Base-by-base conservation (phyloP, 768 basidiomycete genomes). In the Obba rivulosa region DNA sequence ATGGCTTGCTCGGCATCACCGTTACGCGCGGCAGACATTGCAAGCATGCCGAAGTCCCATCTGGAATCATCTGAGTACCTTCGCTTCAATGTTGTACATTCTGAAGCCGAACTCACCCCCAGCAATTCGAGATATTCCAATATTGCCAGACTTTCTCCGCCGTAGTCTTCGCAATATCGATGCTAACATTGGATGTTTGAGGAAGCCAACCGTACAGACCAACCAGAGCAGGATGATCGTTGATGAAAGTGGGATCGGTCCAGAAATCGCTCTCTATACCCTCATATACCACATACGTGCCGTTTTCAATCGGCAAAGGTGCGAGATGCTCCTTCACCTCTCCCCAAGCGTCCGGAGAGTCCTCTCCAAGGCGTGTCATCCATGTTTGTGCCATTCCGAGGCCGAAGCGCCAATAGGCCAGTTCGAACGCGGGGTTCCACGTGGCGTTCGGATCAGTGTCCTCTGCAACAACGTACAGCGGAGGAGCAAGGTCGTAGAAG, bases 31-130 rank as follows among this genome's bases (percentile, higher is more conserved):
- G 80, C 79, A 2, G 76, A 77, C 77, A 82, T 80, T 0, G 79
- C 79, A 2, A 81, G 71, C 74, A 80, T 76, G 0, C 78, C 77
- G 53, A 80, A 81, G 57, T 81, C 80, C 80, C 79, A 82, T 31
- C 78, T 78, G 50, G 34, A 42, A 3, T 10, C n/a, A 38, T 14
- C 36, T 35, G 21, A 38, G 35, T n/a, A n/a, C n/a, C n/a, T n/a
- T 31, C 24, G 22, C 17, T 17, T 49, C 39, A 50, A 13, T 18
- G n/a, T n/a, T n/a, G 17, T 3, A 20, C 20, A n/a, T 28, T 22
- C 16, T 22, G 16, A 13, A 13, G 10, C 20, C 31, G 17, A 18
- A 57, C 74, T 57, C 50, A 77, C 73, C 76, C 77, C 77, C 77
- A 79, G 49, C 70, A 73, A 49, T 77, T 72, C 8, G 72, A 71